phyloP scores from a whole-genome alignment of 139 green algal species.

The Haematococcus lacustris region DNA sequence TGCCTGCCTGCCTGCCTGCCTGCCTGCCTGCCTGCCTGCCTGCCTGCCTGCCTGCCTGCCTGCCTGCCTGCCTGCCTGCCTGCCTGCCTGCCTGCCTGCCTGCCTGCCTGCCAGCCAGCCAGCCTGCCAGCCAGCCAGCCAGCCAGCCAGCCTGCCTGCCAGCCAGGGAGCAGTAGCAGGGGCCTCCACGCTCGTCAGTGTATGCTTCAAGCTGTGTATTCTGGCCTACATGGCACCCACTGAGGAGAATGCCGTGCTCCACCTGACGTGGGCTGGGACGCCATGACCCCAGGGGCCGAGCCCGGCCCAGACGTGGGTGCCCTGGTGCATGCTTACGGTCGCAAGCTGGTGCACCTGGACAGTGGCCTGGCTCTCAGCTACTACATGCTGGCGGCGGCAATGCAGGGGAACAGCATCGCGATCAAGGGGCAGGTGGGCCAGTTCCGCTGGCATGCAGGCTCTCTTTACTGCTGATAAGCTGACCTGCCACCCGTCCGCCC shows the following conservation, averaged over 20 bases:
- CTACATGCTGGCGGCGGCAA: slow-evolving; percentile 62
- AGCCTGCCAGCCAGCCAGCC: too few relatives aligned
- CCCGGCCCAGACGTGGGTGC: slow-evolving; percentile 22
- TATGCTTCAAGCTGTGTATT: background rate
- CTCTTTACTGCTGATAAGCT: background rate
- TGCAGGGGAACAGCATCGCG: slow-evolving; percentile 26
- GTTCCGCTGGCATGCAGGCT: background rate
- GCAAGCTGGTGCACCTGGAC: slow-evolving; percentile 45
- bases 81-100: too few relatives aligned
- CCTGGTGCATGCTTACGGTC: slow-evolving; percentile 50
- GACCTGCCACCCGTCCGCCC: background rate
- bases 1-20: too few relatives aligned
- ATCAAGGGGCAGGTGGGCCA: slow-evolving; percentile 31
- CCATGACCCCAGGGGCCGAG: background rate
- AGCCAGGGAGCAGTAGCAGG: too few relatives aligned
- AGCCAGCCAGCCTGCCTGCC: too few relatives aligned
- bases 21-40: too few relatives aligned
- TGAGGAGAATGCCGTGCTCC: background rate
- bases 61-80: too few relatives aligned
- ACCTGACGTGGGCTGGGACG: background rate
- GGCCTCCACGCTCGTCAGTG: too few relatives aligned
- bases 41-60: too few relatives aligned
- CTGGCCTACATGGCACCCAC: background rate
- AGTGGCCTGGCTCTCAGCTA: slow-evolving; percentile 61
- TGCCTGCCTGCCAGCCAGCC: too few relatives aligned